A percentile compares a stretch with the other conserved stretches of the same genome.
phyloP scores from a whole-genome alignment of 2,329 filamentous ascomycete species.

The Botryotinia narcissicola region DNA sequence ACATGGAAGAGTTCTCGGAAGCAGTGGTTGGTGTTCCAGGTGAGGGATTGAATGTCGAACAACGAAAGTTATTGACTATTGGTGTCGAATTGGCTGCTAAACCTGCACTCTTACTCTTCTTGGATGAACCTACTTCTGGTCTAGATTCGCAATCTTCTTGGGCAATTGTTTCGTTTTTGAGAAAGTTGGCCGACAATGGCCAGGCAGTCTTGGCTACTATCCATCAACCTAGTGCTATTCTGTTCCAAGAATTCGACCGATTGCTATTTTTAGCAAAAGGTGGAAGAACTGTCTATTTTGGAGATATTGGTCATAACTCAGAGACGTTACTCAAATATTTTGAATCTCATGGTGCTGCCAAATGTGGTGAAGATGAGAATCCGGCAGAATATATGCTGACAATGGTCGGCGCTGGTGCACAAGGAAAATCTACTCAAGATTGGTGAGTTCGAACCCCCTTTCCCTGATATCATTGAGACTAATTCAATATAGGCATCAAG shows the following conservation, averaged over 20 bases:
- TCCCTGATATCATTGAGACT: background rate
- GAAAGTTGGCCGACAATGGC: conserved; percentile 85
- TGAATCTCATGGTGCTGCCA: conserved; percentile 64
- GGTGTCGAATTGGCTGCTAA: conserved; percentile 95
- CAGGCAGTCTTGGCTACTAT: conserved; percentile 94
- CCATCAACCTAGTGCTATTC: conserved; percentile 89
- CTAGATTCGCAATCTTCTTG: conserved; percentile 92
- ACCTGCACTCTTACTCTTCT: conserved; percentile 82
- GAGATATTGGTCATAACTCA: conserved; percentile 61
- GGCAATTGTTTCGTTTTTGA: conserved; percentile 83
- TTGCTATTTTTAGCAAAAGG: conserved; percentile 76
- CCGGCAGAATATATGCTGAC: conserved; percentile 64
- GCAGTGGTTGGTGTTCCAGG: conserved; percentile 89
- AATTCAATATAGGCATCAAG: conserved; percentile 35
- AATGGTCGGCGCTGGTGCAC: conserved; percentile 57
- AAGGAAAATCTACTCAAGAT: conserved; percentile 56
- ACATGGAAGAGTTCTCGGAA: conserved; percentile 89
- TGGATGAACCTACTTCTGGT: conserved; percentile 93
- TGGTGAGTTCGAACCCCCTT: conserved; percentile 43
- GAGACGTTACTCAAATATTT: conserved; percentile 58
- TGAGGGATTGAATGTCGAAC: conserved; percentile 74
- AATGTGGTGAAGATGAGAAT: conserved; percentile 69
- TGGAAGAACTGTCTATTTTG: conserved; percentile 79
- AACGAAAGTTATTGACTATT: conserved; percentile 79
- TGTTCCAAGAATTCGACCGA: conserved; percentile 87